These are phyloP conservation scores for Mychonastes homosphaera DNA, from an alignment of 139 green algal species.

Conservation along the genomic window DNA sequence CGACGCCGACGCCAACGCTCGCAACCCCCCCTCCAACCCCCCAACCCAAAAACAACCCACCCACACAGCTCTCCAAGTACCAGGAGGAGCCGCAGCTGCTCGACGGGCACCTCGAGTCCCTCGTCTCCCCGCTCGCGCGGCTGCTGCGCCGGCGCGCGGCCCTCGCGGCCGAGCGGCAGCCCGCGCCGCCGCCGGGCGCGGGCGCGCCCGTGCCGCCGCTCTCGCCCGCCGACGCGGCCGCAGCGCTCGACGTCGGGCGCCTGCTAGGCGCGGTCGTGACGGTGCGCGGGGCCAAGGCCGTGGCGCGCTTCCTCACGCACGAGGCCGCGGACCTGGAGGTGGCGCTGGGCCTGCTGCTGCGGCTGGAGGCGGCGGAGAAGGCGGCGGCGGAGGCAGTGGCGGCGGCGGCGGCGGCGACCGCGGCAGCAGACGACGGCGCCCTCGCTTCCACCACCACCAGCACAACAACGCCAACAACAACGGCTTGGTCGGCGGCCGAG, in stretches of 20 bases:
- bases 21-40: not conserved
- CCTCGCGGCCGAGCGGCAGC: not conserved
- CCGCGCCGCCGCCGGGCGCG: not conserved
- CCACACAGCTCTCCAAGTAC: conserved; percentile 76
- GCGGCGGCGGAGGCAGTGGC: not conserved
- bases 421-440: not conserved
- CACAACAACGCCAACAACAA: too few relatives aligned
- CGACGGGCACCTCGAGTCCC: conserved; percentile 71
- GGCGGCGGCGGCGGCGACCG: not conserved
- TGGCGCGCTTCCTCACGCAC: conserved; percentile 84
- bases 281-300: conserved; percentile 78
- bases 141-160: conserved; percentile 45
- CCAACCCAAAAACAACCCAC: not conserved
- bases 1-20: not conserved
- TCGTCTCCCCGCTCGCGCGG: conserved; percentile 59
- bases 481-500: too few relatives aligned
- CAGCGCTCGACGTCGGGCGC: conserved; percentile 30
- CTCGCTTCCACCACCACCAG: too few relatives aligned
- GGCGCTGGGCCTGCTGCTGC: conserved; percentile 28
- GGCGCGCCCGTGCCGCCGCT: not conserved
- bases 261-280: conserved; percentile 68
- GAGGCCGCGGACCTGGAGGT: conserved; percentile 68
- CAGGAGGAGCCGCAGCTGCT: conserved; percentile 91
- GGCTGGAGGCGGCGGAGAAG: not conserved
- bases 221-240: conserved; percentile 8